These are phyloP conservation scores for Cladosporium sp. DNA, from an alignment of 2,329 filamentous ascomycete species.

Conservation along the genomic window DNA sequence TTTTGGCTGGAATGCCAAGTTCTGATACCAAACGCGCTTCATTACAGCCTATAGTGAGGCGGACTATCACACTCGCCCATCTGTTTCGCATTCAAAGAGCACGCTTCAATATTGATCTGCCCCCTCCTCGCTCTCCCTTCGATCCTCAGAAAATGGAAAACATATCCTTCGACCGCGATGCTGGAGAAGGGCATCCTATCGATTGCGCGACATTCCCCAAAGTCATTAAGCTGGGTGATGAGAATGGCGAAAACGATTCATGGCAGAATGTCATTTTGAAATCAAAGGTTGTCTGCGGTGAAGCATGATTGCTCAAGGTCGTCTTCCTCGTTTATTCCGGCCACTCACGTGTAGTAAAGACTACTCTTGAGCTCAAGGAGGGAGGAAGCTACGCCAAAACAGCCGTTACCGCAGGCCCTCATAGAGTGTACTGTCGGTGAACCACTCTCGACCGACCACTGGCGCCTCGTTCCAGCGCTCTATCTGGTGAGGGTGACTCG, in stretches of 20 bases:
- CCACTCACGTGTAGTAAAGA: no score
- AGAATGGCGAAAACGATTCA: conserved; percentile 57
- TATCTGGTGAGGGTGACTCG: not conserved
- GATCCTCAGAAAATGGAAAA: conserved; percentile 61
- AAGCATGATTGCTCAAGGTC: conserved; percentile 2
- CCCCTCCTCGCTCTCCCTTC: conserved; percentile 37
- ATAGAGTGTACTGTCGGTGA: conserved; percentile 22
- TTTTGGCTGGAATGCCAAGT: conserved; percentile 23
- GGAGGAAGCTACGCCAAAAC: no score
- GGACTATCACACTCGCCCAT: conserved; percentile 26
- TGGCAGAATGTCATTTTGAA: conserved; percentile 61
- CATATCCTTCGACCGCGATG: conserved; percentile 55
- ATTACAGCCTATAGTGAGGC: conserved; percentile 25
- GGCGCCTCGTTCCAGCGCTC: not conserved
- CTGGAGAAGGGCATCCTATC: conserved; percentile 48
- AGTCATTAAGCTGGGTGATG: conserved; percentile 60
- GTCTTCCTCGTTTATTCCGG: no score
- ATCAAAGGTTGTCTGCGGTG: conserved; percentile 56
- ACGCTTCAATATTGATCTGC: conserved; percentile 29
- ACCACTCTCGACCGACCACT: conserved; percentile 3
- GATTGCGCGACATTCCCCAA: conserved; percentile 61
- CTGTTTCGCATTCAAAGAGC: conserved; percentile 28
- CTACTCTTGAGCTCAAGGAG: no score
- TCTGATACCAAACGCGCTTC: conserved; percentile 19
- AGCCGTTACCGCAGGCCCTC: no score